Conservation (phyloP, 352 stramenopile species). For the Phytophthora melonis region DNA sequence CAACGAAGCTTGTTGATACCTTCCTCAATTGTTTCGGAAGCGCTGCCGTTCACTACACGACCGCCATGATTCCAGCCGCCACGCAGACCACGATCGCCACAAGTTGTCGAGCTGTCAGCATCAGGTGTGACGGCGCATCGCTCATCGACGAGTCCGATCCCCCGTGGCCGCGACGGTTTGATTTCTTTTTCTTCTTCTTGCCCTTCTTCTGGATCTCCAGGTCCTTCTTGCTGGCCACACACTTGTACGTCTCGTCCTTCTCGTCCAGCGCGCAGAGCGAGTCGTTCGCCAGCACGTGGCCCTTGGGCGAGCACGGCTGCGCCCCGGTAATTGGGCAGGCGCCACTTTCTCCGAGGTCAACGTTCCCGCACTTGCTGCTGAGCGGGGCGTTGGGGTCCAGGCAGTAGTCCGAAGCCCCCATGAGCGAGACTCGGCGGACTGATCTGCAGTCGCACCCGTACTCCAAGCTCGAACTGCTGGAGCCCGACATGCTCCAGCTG, state of each 20-base stretch:
- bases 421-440: constrained; percentile 66
- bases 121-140: constrained; percentile 2
- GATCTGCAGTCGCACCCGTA: constrained; percentile 58
- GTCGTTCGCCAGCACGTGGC: constrained; percentile 69
- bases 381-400: constrained; percentile 50
- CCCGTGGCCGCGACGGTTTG: constrained; percentile 20
- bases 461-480: constrained; percentile 40
- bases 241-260: constrained; percentile 78
- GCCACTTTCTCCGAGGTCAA: constrained; percentile 54
- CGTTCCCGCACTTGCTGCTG: constrained; percentile 76
- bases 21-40: neutral
- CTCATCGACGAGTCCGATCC: constrained; percentile 27
- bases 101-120: constrained; percentile 30
- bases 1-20: constrained; percentile 21
- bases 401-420: constrained; percentile 80
- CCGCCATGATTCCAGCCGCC: constrained; percentile 28
- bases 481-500: constrained; percentile 36
- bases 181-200: constrained; percentile 58
- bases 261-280: constrained; percentile 68
- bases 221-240: constrained; percentile 70
- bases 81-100: constrained; percentile 34
- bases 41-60: constrained; percentile 24
- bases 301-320: constrained; percentile 65
- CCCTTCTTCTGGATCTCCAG: constrained; percentile 70
- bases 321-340: constrained; percentile 62